A percentile compares a stretch with the other conserved stretches of the same genome.
Evolutionary conservation across 1,139 yeast species (phyloP).

Genomic region (Nematodospora anomalae): DNA sequence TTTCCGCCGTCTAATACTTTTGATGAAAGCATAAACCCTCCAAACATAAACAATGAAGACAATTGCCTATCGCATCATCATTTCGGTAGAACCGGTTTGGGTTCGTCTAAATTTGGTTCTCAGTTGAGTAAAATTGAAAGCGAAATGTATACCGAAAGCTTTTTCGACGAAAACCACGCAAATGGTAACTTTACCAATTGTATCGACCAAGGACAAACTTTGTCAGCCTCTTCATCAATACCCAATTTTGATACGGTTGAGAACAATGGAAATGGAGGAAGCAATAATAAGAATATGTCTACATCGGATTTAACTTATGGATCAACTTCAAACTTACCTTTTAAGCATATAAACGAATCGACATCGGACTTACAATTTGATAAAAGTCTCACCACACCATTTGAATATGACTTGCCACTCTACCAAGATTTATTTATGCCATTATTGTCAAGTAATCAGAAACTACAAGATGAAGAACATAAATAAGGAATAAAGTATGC

Average conservation of each 20-base stretch:
- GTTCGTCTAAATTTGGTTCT: slow-evolving; percentile 15
- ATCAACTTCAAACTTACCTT: slow-evolving; percentile 6
- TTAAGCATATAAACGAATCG: slow-evolving; percentile 5
- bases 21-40: slow-evolving; percentile 4
- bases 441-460: neutral
- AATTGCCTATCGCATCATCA: slow-evolving; percentile 14
- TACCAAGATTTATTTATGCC: slow-evolving; percentile 13
- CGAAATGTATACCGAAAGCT: slow-evolving; percentile 16
- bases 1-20: slow-evolving; percentile 29
- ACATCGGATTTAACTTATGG: slow-evolving; percentile 7
- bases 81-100: slow-evolving; percentile 17
- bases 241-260: slow-evolving; percentile 13
- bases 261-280: neutral
- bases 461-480: neutral
- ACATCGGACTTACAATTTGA: slow-evolving; percentile 6
- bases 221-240: slow-evolving; percentile 13
- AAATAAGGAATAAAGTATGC: neutral
- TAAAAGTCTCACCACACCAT: slow-evolving; percentile 4
- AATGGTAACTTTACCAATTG: neutral
- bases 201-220: slow-evolving; percentile 1
- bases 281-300: neutral
- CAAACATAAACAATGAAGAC: slow-evolving; percentile 5
- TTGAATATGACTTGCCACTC: slow-evolving; percentile 10
- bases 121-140: slow-evolving; percentile 18
- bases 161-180: slow-evolving; percentile 11